A percentile compares a stretch with the other conserved stretches of the same genome.
Evolutionary conservation across 345 rosid genomes (phyloP).

Genomic region (Dimocarpus longan): DNA sequence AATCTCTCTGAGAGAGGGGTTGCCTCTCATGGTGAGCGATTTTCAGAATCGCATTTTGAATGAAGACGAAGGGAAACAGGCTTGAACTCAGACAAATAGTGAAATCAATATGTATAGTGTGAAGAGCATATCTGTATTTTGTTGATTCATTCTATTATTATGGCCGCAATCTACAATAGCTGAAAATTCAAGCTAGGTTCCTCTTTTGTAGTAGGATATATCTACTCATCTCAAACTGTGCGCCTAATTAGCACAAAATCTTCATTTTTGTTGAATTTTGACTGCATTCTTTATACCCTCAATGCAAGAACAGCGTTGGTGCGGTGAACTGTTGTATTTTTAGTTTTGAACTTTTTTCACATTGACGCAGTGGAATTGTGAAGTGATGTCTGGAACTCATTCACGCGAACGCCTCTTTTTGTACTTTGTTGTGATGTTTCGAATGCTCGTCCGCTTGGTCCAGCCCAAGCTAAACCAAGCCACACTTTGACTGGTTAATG

Average conservation of each 20-base stretch:
- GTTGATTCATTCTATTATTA: conserved; percentile 25
- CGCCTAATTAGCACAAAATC: conserved; percentile 14
- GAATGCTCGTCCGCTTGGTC: no score
- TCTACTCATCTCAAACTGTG: neutral
- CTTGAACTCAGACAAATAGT: conserved; percentile 23
- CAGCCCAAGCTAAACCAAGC: no score
- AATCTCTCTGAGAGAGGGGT: conserved; percentile 72
- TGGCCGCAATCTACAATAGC: conserved; percentile 16
- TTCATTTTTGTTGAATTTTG: conserved; percentile 13
- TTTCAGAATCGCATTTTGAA: conserved; percentile 84
- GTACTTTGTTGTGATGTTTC: no score
- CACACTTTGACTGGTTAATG: no score
- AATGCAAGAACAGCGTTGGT: neutral
- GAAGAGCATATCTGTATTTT: conserved; percentile 33
- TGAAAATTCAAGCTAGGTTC: conserved; percentile 23
- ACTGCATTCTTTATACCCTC: neutral
- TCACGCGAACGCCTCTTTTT: no score
- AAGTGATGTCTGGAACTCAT: no score
- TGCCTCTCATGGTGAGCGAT: conserved; percentile 95
- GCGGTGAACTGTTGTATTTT: conserved; percentile 8
- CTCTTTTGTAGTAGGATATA: conserved; percentile 18
- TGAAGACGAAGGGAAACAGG: conserved; percentile 79
- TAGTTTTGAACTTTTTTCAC: neutral
- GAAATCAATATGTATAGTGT: conserved; percentile 41
- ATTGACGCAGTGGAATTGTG: no score